Base-by-base conservation (phyloP, 306 rosid genomes). In the Elaeagnus macrophylla region DNA sequence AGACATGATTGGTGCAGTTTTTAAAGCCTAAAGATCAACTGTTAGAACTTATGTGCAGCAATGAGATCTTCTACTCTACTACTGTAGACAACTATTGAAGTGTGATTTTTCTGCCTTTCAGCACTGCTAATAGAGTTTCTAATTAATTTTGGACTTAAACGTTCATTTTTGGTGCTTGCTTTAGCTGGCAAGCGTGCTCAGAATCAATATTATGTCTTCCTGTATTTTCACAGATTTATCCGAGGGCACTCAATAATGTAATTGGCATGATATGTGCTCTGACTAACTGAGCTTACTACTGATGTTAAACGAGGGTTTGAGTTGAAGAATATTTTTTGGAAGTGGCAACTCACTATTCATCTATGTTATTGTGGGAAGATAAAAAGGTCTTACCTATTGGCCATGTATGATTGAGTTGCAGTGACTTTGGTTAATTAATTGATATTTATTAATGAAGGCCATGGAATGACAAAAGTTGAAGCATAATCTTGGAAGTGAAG, bases 1-100 rank as follows among this genome's bases (percentile, higher is more conserved):
- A 66, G 57, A 57, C 60, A 39, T 62, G 55, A 59, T 51, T 62
- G 56, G 54, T 55, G 60, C 71, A 19, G 67, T 61, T 75, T 39
- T 35, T 51, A 68, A 41, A 70, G 39, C 47, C 13, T 63, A 69
- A 56, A 25, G 56, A 56, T 50, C 48, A 39, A 65, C 36, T n/a
- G 47, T 38, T 60, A 37, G 60, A 35, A 20, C 32, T 20, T 20
- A 20, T 2, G 32, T 20, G 32, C 70, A 64, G 70, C 68, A 56
- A 67, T 59, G 61, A 52, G 65, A 16, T 51, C 43, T 20, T 60
- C 59, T 61, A 46, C 47, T 57, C 38, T 67, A 65, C 69, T 69
- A 59, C 41, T 50, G 56, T 20, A 36, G 64, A 60, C 62, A 51
- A 32, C 66, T 48, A 51, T 52, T 62, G 60, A 36, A 47, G 47